Percentiles rank a stretch among this genome's conserved stretches.
Evolutionary conservation across 2,329 filamentous ascomycete species (phyloP).

Genomic region (Alternaria sp.): DNA sequence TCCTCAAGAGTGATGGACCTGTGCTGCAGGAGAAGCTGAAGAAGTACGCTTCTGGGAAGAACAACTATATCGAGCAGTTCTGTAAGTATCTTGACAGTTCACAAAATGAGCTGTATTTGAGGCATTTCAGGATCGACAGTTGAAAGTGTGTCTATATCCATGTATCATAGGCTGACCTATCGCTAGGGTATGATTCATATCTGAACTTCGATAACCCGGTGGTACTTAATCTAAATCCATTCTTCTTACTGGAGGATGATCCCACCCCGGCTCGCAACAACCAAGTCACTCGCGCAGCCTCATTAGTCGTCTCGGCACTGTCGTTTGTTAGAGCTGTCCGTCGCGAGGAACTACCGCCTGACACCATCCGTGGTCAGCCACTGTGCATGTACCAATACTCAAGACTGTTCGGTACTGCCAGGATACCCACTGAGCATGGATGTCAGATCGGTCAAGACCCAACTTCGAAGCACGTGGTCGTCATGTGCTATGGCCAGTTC

Average conservation of each 20-base stretch:
- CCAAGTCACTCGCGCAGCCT: slow-evolving; percentile 92
- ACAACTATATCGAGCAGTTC: slow-evolving; percentile 98
- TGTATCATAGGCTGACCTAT: slow-evolving; percentile 28
- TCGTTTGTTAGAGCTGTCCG: slow-evolving; percentile 92
- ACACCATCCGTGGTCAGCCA: slow-evolving; percentile 81
- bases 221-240: slow-evolving; percentile 95
- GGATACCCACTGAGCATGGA: slow-evolving; percentile 91
- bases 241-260: slow-evolving; percentile 96
- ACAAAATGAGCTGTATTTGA: neutral
- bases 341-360: slow-evolving; percentile 89
- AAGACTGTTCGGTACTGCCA: slow-evolving; percentile 89
- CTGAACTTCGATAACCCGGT: slow-evolving; percentile 98
- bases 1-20: slow-evolving; percentile 79
- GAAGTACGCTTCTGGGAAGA: slow-evolving; percentile 86
- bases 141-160: slow-evolving; percentile 4
- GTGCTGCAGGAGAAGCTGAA: slow-evolving; percentile 87
- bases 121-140: slow-evolving; percentile 10
- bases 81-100: slow-evolving; percentile 66
- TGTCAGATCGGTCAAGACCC: slow-evolving; percentile 96
- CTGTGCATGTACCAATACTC: slow-evolving; percentile 99
- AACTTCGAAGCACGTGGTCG: slow-evolving; percentile 89
- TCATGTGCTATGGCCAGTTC: slow-evolving; percentile 92
- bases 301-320: slow-evolving; percentile 85
- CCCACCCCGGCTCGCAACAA: slow-evolving; percentile 96
- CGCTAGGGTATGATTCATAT: slow-evolving; percentile 94